Percentiles rank a stretch among this genome's conserved stretches.
phyloP scores from a whole-genome alignment of 192 early-diverging fungal genomes.

The Chytriomyces hyalinus region DNA sequence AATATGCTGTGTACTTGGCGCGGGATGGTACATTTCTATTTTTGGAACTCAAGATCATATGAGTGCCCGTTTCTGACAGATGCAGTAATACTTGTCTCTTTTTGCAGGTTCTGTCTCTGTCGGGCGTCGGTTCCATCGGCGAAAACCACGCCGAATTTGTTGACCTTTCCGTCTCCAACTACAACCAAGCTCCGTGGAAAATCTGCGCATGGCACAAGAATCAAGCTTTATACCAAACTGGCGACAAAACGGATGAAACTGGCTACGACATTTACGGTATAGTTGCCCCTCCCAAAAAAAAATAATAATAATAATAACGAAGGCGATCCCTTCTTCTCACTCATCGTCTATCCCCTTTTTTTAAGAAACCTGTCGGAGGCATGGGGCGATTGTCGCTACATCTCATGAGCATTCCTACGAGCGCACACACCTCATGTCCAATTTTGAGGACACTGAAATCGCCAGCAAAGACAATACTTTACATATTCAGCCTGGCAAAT shows the following conservation, averaged over 20 bases:
- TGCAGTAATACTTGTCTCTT: neutral
- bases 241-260: constrained; percentile 47
- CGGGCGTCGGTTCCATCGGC: constrained; percentile 47
- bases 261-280: constrained; percentile 45
- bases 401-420: constrained; percentile 49
- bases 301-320: no score
- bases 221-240: constrained; percentile 44
- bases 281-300: neutral
- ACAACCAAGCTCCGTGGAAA: constrained; percentile 40
- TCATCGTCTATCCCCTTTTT: neutral
- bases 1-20: constrained; percentile 38
- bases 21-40: constrained; percentile 29
- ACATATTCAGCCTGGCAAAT: constrained; percentile 34
- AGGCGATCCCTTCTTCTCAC: no score
- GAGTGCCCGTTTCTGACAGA: neutral
- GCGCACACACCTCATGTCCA: constrained; percentile 39
- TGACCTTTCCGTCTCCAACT: constrained; percentile 19
- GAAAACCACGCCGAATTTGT: constrained; percentile 40
- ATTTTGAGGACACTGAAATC: constrained; percentile 37
- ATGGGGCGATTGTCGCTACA: constrained; percentile 46
- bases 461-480: constrained; percentile 17
- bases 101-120: constrained; percentile 32
- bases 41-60: neutral
- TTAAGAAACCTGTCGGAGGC: constrained; percentile 38
- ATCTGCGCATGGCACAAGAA: constrained; percentile 55